phyloP scores from a whole-genome alignment of 768 basidiomycete genomes.

The Trametes maxima region DNA sequence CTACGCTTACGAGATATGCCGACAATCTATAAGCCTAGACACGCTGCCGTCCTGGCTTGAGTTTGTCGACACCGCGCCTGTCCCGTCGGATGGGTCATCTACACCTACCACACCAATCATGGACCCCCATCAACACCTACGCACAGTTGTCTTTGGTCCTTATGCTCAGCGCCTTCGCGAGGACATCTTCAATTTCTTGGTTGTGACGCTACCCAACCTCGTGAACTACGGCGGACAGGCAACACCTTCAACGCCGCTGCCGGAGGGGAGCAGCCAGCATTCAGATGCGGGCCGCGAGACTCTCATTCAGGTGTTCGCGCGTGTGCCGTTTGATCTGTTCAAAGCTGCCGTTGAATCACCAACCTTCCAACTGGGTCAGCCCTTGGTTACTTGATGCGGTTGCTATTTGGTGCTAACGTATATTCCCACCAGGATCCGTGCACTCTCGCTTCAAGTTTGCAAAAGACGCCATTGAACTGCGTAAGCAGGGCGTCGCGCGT shows the following conservation, averaged over 20 bases:
- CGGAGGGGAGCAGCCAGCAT: conserved; percentile 35
- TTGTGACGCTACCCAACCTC: conserved; percentile 69
- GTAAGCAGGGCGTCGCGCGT: conserved; percentile 77
- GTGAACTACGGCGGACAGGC: conserved; percentile 48
- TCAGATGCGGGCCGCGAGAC: conserved; percentile 61
- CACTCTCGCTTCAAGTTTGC: conserved; percentile 91
- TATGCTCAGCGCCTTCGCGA: conserved; percentile 78
- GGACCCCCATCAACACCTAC: conserved; percentile 35
- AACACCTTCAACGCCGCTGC: conserved; percentile 38
- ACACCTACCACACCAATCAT: conserved; percentile 49
- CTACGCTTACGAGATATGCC: conserved; percentile 78
- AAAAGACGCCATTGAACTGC: conserved; percentile 82
- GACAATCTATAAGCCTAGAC: conserved; percentile 72
- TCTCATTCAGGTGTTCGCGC: conserved; percentile 72
- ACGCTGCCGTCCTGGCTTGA: conserved; percentile 78
- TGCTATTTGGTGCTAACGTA: conserved; percentile 1
- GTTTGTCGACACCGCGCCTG: conserved; percentile 65
- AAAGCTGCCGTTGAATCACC: conserved; percentile 81
- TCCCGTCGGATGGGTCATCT: conserved; percentile 50
- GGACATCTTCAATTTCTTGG: conserved; percentile 78
- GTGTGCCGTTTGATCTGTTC: conserved; percentile 86
- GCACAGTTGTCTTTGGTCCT: conserved; percentile 67
- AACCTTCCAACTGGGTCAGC: conserved; percentile 75
- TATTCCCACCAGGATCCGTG: conserved; percentile 59
- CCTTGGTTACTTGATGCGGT: neutral